These are phyloP conservation scores for Styphnolobium japonicum DNA, from an alignment of 306 rosid species.

Conservation along the genomic window DNA sequence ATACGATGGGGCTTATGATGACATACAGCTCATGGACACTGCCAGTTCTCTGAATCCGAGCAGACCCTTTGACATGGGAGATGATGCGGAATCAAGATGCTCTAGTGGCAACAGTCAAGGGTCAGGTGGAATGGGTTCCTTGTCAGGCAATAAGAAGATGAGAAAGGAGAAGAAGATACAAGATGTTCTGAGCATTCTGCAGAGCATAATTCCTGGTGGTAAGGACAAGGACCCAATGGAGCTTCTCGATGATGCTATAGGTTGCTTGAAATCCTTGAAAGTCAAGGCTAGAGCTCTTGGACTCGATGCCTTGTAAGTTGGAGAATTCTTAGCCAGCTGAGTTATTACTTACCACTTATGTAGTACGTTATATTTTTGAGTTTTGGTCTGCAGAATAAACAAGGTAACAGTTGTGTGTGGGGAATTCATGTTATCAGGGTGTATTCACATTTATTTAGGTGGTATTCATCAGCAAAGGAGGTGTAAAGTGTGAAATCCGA, in stretches of 20 bases:
- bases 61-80: conserved; percentile 34
- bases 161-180: conserved; percentile 78
- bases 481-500: not conserved
- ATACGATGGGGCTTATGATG: conserved; percentile 30
- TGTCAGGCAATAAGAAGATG: conserved; percentile 47
- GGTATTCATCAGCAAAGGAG: not conserved
- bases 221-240: conserved; percentile 63
- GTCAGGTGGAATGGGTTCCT: conserved; percentile 37
- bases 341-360: not conserved
- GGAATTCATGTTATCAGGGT: not conserved
- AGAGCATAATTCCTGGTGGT: conserved; percentile 74
- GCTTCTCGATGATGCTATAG: conserved; percentile 86
- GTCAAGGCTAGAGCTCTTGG: conserved; percentile 62
- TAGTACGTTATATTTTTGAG: conserved; percentile 17
- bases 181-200: conserved; percentile 64
- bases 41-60: conserved; percentile 54
- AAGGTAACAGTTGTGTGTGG: not conserved
- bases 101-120: conserved; percentile 38
- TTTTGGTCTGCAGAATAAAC: conserved; percentile 42
- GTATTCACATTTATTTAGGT: not conserved
- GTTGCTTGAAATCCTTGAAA: conserved; percentile 70
- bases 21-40: conserved; percentile 49
- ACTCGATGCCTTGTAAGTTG: conserved; percentile 43
- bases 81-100: conserved; percentile 78
- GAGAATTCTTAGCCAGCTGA: not conserved